These are phyloP conservation scores for Hortiboletus rubellus DNA, from an alignment of 1,284 basidiomycete species.

Conservation along the genomic window DNA sequence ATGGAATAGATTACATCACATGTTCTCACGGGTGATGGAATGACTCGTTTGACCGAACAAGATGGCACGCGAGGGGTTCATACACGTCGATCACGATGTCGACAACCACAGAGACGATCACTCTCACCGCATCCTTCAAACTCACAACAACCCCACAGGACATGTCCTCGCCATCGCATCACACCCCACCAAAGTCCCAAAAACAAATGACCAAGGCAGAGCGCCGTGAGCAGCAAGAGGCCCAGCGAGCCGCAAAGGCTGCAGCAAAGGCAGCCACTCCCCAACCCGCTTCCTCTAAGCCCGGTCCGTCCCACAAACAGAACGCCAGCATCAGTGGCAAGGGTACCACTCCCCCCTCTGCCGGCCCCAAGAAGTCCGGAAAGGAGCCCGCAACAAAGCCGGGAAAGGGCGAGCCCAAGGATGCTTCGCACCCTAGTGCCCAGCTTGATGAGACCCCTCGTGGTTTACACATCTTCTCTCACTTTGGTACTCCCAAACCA, in stretches of 20 bases:
- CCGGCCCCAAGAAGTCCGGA: slow-evolving; percentile 20
- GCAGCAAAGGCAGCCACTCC: slow-evolving; percentile 25
- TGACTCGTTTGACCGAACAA: slow-evolving; percentile 17
- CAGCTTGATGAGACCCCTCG: slow-evolving; percentile 43
- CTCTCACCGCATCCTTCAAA: slow-evolving; percentile 21
- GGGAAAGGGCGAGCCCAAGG: slow-evolving; percentile 29
- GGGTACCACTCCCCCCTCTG: slow-evolving; percentile 10
- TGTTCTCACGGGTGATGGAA: slow-evolving; percentile 23
- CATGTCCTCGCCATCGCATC: slow-evolving; percentile 9
- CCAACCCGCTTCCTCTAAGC: slow-evolving; percentile 23
- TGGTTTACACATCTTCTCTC: slow-evolving; percentile 76
- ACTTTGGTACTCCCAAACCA: slow-evolving; percentile 75
- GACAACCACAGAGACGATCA: slow-evolving; percentile 29
- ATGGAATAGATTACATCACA: slow-evolving; percentile 22
- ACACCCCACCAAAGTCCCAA: slow-evolving; percentile 41
- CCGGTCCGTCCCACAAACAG: slow-evolving; percentile 18
- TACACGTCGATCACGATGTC: slow-evolving; percentile 21
- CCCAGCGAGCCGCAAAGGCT: slow-evolving; percentile 74
- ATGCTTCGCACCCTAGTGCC: slow-evolving; percentile 9
- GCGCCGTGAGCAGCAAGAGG: slow-evolving; percentile 75
- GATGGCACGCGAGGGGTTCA: not conserved
- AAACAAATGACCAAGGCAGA: slow-evolving; percentile 80
- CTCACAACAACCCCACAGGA: slow-evolving; percentile 14
- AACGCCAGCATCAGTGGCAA: slow-evolving; percentile 22
- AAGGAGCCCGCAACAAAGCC: slow-evolving; percentile 17